Evolutionary conservation across 139 green algal genomes (phyloP), one percentile per base, ranked within the genome.

Genomic region (Chlorella sp.): DNA sequence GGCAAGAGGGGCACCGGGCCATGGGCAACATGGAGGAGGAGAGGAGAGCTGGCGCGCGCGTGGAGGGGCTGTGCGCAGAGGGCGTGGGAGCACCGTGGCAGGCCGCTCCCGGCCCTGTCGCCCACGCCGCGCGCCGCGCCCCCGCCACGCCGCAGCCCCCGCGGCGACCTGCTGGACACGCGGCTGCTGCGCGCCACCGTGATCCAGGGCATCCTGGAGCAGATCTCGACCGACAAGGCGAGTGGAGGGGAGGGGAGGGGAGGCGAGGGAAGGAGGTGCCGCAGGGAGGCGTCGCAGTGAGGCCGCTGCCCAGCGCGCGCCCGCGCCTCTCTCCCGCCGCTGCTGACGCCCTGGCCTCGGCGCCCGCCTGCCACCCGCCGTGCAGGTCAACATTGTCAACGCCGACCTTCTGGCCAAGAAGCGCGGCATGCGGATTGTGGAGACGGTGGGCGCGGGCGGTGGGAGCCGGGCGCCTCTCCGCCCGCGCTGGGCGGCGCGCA

Each of bases 181-280:
- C 87, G 95, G 8, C 89, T 98, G 83, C 90, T 98, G 83, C 87
- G 95, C 36, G 95, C 95, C 72, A 98, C 94, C 84, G 90, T 97
- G 9, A 88, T 98, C 82, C 96, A 97, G 86, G 92, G 91, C 55
- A 89, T 96, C 53, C 78, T 97, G 59, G 89, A 96, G 85, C 59
- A 84, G 58, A 80, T 77, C 40, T 85, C 79, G 21, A 80, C 69
- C 53, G 35, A 35, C 38, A 51, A 68, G 40, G 69, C 67, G 55
- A 6, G 14, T 55, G 46, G 56, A 25, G 27, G 56, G 56, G 56
- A 38, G 56, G 9, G 56, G 56, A n/a, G 2, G 27, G 56, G 2
- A 63, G 27, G 33, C 23, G 56, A 25, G 56, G 56, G 21, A 14
- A 25, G 27, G 56, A n/a, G n/a, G n/a, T n/a, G n/a, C n/a, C n/a